A percentile compares a stretch with the other conserved stretches of the same genome.
Evolutionary conservation across 2,329 filamentous ascomycete genomes (phyloP).

Genomic region (Uncinocarpus reesii): DNA sequence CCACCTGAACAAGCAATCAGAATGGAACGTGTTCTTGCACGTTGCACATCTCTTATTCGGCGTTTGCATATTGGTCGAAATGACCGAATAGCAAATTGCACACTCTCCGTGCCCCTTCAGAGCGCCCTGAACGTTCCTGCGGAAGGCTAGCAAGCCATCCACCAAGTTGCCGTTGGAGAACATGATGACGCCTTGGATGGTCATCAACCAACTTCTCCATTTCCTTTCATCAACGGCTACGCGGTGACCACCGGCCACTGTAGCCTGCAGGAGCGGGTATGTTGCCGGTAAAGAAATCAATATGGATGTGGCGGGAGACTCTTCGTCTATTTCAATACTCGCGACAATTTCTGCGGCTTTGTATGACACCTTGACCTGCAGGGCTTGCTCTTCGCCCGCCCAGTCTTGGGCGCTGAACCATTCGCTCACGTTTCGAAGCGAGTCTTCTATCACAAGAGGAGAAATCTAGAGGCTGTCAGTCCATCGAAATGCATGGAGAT

Average conservation of each 20-base stretch:
- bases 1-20: slow-evolving; percentile 87
- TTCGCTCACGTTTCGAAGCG: slow-evolving; percentile 32
- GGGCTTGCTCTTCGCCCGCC: slow-evolving; percentile 42
- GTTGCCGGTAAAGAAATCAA: slow-evolving; percentile 67
- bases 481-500: not conserved
- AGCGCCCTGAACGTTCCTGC: slow-evolving; percentile 73
- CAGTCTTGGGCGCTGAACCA: slow-evolving; percentile 37
- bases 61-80: slow-evolving; percentile 76
- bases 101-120: slow-evolving; percentile 92
- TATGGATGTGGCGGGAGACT: slow-evolving; percentile 69
- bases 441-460: slow-evolving; percentile 33
- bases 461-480: slow-evolving; percentile 28
- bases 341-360: slow-evolving; percentile 67
- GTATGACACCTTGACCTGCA: slow-evolving; percentile 60
- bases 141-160: slow-evolving; percentile 76
- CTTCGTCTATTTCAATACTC: slow-evolving; percentile 79
- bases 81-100: slow-evolving; percentile 92
- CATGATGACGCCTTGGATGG: slow-evolving; percentile 82
- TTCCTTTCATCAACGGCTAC: slow-evolving; percentile 84
- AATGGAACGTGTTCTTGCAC: slow-evolving; percentile 90
- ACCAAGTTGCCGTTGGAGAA: slow-evolving; percentile 83
- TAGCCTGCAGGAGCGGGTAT: slow-evolving; percentile 72
- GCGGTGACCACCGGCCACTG: slow-evolving; percentile 65
- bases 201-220: slow-evolving; percentile 84
- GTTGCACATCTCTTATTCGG: slow-evolving; percentile 86